phyloP scores from a whole-genome alignment of 2,329 filamentous ascomycete genomes.

The Pyrenophora teres region DNA sequence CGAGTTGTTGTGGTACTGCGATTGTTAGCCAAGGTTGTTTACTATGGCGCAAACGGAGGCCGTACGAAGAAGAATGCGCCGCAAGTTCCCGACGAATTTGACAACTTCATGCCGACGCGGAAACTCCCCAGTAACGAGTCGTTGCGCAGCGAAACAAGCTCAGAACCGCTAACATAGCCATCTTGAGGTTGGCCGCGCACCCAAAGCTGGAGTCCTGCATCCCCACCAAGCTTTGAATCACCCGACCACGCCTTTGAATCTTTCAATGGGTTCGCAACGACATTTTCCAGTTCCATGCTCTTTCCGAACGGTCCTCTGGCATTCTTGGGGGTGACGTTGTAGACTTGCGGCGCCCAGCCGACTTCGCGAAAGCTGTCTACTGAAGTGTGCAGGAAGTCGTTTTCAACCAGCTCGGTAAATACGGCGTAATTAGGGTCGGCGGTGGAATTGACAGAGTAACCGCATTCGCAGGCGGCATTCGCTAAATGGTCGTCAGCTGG shows the following conservation, averaged over 20 bases:
- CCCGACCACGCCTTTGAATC: slow-evolving; percentile 52
- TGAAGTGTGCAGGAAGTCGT: slow-evolving; percentile 68
- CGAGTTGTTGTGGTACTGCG: slow-evolving; percentile 75
- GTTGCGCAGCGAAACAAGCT: slow-evolving; percentile 64
- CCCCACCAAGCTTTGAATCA: slow-evolving; percentile 51
- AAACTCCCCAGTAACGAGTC: slow-evolving; percentile 75
- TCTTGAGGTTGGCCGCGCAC: slow-evolving; percentile 46
- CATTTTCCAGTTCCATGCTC: slow-evolving; percentile 62
- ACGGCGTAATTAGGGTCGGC: slow-evolving; percentile 50
- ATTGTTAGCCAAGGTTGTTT: slow-evolving; percentile 12
- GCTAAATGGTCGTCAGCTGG: slow-evolving; percentile 27
- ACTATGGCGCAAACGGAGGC: neutral
- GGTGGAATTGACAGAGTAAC: slow-evolving; percentile 64
- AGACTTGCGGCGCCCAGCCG: slow-evolving; percentile 70
- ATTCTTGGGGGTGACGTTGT: slow-evolving; percentile 64
- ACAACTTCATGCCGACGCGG: slow-evolving; percentile 68
- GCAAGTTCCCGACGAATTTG: slow-evolving; percentile 68
- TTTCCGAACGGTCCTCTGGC: slow-evolving; percentile 70
- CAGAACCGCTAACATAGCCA: slow-evolving; percentile 64
- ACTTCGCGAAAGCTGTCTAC: slow-evolving; percentile 50
- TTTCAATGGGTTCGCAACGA: slow-evolving; percentile 58
- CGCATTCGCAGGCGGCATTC: slow-evolving; percentile 69
- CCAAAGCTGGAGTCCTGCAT: slow-evolving; percentile 47
- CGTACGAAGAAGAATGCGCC: slow-evolving; percentile 79
- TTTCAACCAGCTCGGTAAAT: slow-evolving; percentile 73